phyloP scores from a whole-genome alignment of 148 eudicot species.

The Fallopia convolvulus region DNA sequence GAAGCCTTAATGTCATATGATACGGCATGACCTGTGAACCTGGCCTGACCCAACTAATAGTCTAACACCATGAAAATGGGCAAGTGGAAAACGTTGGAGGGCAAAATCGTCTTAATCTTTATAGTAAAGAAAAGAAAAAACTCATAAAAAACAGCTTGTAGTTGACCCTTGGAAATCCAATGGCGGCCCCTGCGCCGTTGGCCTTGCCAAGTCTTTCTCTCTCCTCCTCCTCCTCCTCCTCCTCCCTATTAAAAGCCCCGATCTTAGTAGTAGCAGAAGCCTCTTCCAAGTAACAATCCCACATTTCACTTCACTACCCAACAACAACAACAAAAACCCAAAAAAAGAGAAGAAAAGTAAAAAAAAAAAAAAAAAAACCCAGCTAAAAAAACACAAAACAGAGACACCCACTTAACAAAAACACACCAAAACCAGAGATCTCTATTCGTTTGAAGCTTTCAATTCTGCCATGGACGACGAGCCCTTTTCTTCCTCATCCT shows the following conservation, averaged over 20 bases:
- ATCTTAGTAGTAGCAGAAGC: slow-evolving; percentile 8
- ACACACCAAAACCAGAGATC: not conserved
- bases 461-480: slow-evolving; percentile 6
- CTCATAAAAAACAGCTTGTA: slow-evolving; percentile 2
- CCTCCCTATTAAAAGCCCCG: slow-evolving; percentile 9
- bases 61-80: not conserved
- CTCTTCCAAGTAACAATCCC: slow-evolving; percentile 9
- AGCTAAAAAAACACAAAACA: slow-evolving; percentile 15
- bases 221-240: not conserved
- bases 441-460: not conserved
- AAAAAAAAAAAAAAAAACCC: not conserved
- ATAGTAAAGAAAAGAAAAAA: not conserved
- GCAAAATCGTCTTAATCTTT: not conserved
- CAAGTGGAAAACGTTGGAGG: not conserved
- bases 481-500: not conserved
- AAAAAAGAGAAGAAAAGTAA: too few relatives aligned
- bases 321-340: not conserved
- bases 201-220: slow-evolving; percentile 6
- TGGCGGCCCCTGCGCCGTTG: slow-evolving; percentile 17
- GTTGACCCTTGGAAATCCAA: slow-evolving; percentile 11
- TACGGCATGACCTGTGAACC: too few relatives aligned
- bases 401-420: not conserved
- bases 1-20: too few relatives aligned
- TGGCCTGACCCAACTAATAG: not conserved
- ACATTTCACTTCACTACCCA: slow-evolving; percentile 11